Conservation (phyloP, 257 asterid species). For the Lavandula angustifolia region DNA sequence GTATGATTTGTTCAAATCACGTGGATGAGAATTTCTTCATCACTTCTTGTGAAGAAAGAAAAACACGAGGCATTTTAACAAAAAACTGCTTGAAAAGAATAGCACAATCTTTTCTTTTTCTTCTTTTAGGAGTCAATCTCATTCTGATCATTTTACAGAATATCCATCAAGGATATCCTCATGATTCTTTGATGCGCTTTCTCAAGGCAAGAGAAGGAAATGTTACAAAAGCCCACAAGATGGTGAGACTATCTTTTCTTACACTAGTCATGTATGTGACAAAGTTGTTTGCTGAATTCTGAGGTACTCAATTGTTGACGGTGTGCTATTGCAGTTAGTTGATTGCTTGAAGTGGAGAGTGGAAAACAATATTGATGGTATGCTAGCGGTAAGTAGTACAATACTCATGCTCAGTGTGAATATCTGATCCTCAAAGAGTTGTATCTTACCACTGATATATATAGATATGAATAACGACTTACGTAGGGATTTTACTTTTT, state of each 20-base stretch:
- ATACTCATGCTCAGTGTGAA: neutral
- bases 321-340: constrained; percentile 52
- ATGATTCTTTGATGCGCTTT: constrained; percentile 58
- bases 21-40: neutral
- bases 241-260: constrained; percentile 45
- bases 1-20: neutral
- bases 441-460: neutral
- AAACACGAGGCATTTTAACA: neutral
- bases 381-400: constrained; percentile 56
- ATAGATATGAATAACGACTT: neutral
- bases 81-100: neutral
- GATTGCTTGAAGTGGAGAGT: constrained; percentile 72
- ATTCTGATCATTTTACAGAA: constrained; percentile 45
- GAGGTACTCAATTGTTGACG: constrained; percentile 27
- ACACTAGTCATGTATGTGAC: constrained; percentile 10
- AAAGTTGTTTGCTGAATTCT: constrained; percentile 16
- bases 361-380: constrained; percentile 66
- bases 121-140: constrained; percentile 12
- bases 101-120: neutral
- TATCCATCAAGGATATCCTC: constrained; percentile 68
- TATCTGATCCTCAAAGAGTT: neutral
- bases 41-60: neutral
- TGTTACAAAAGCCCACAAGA: constrained; percentile 61
- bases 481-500: constrained; percentile 1
- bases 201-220: constrained; percentile 73